A percentile compares a stretch with the other conserved stretches of the same genome.
These are phyloP conservation scores for Bothriochloa decipiens DNA, from an alignment of 176 grass and related monocot species.

Conservation along the genomic window DNA sequence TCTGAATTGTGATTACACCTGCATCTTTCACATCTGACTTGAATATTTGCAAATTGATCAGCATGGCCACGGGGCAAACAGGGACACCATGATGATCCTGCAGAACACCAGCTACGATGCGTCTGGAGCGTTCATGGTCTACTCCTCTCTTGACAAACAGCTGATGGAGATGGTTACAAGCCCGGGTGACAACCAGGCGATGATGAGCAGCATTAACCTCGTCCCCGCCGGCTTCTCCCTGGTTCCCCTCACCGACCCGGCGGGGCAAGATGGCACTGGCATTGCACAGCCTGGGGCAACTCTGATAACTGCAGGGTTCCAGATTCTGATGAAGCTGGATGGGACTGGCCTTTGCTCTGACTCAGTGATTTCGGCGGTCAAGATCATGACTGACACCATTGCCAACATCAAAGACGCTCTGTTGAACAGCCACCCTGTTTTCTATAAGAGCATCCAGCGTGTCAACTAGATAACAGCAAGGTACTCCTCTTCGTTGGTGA, in stretches of 20 bases:
- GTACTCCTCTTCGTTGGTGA: conserved; percentile 24
- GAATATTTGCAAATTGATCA: not conserved
- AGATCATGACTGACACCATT: conserved; percentile 40
- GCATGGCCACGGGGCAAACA: not conserved
- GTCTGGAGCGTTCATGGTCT: conserved; percentile 60
- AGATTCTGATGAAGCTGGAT: conserved; percentile 54
- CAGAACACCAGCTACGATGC: conserved; percentile 58
- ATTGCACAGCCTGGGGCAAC: conserved; percentile 38
- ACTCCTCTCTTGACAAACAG: conserved; percentile 44
- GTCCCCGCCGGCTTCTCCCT: conserved; percentile 56
- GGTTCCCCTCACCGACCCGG: not conserved
- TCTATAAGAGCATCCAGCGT: not conserved
- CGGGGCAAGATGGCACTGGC: not conserved
- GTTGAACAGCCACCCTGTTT: conserved; percentile 13
- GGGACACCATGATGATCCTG: conserved; percentile 55
- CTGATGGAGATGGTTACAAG: conserved; percentile 36
- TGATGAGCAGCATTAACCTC: conserved; percentile 7
- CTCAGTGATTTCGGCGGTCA: conserved; percentile 16
- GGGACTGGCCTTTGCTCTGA: conserved; percentile 32
- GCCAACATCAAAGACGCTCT: conserved; percentile 42
- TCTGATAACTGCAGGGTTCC: conserved; percentile 59
- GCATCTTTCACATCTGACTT: not conserved
- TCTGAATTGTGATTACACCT: not conserved
- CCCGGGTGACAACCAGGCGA: not conserved
- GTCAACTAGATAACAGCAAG: conserved; percentile 17